These are phyloP conservation scores for Colletotrichum camelliae DNA, from an alignment of 2,329 filamentous ascomycete species.

Conservation along the genomic window DNA sequence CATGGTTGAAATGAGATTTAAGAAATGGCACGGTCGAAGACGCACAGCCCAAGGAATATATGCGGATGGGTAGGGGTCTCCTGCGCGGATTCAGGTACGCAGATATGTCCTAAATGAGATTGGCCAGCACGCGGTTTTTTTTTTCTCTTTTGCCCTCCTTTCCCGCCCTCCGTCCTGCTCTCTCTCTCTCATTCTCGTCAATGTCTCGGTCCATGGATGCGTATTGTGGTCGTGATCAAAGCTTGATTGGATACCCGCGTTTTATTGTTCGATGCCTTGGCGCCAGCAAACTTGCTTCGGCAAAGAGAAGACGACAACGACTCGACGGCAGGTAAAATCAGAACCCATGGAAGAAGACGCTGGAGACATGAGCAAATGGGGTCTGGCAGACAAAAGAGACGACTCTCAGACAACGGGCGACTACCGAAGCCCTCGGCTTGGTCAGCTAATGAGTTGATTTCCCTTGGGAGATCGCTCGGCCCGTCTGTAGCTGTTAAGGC, in stretches of 20 bases:
- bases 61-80: neutral
- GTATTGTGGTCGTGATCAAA: neutral
- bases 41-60: neutral
- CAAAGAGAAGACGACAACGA: neutral
- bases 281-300: neutral
- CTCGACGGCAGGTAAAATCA: neutral
- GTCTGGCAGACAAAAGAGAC: neutral
- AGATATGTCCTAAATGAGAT: neutral
- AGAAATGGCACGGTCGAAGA: neutral
- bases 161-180: neutral
- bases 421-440: neutral
- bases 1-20: slow-evolving; percentile 17
- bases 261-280: neutral
- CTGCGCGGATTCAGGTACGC: neutral
- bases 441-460: neutral
- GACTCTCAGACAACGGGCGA: neutral
- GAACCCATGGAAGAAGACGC: neutral
- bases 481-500: neutral
- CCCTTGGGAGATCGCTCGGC: neutral
- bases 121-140: neutral
- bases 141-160: neutral
- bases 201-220: neutral
- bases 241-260: slow-evolving; percentile 1
- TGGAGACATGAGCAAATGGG: neutral
- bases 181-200: neutral